phyloP scores from a whole-genome alignment of 1,284 basidiomycete genomes.

The Chiua sp. region DNA sequence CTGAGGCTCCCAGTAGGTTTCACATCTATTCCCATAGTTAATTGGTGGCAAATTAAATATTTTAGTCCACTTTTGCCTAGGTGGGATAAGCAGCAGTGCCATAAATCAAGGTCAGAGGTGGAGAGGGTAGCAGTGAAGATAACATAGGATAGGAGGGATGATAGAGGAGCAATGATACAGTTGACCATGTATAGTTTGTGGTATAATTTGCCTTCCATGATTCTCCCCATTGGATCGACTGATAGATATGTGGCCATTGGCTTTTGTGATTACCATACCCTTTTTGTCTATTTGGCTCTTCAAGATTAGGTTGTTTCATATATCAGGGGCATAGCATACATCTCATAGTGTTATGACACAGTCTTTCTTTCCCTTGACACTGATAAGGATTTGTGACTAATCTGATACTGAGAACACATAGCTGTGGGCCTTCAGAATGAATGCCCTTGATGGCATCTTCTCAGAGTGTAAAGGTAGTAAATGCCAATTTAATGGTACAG shows the following conservation, averaged over 20 bases:
- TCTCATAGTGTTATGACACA: not conserved
- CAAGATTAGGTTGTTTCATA: not conserved
- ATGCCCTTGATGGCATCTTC: not conserved
- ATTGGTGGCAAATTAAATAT: too few relatives aligned
- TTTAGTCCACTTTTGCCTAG: too few relatives aligned
- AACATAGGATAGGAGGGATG: too few relatives aligned
- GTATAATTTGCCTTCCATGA: not conserved
- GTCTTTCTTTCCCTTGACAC: not conserved
- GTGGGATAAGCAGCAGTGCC: too few relatives aligned
- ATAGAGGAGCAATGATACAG: too few relatives aligned
- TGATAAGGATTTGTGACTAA: not conserved
- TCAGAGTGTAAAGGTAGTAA: not conserved
- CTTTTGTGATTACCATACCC: not conserved
- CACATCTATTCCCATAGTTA: too few relatives aligned
- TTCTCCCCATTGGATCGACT: not conserved
- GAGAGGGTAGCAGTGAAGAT: too few relatives aligned
- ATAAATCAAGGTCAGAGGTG: too few relatives aligned
- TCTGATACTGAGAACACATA: not conserved
- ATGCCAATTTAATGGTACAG: not conserved
- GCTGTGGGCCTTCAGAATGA: not conserved
- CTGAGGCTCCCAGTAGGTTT: too few relatives aligned
- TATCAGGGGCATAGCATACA: not conserved
- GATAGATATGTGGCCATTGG: not conserved
- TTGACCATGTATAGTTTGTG: too few relatives aligned
- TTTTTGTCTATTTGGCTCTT: not conserved